Percentiles rank a stretch among this genome's conserved stretches.
These are phyloP conservation scores for Vigna mungo DNA, from an alignment of 306 rosid genomes.

Conservation along the genomic window DNA sequence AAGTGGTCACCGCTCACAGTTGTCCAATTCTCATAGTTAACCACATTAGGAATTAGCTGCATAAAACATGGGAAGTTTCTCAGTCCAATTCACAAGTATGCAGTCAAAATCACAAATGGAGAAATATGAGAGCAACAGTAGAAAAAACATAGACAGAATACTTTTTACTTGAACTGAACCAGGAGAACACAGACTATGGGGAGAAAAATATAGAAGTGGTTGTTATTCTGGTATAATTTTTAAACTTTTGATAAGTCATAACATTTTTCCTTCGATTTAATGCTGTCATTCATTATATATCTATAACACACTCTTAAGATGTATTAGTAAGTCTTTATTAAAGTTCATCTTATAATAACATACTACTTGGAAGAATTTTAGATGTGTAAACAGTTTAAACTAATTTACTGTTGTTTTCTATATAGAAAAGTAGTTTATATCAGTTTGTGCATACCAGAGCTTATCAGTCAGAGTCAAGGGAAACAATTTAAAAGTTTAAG, in stretches of 20 bases:
- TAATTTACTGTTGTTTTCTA: background rate
- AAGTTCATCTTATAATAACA: background rate
- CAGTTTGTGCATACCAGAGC: constrained; percentile 3
- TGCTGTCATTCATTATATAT: background rate
- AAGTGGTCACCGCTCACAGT: constrained; percentile 69
- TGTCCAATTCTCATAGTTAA: constrained; percentile 83
- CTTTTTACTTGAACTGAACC: background rate
- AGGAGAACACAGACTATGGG: too few relatives aligned
- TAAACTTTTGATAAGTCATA: background rate
- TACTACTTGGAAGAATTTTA: background rate
- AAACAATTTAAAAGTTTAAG: background rate
- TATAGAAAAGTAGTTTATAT: background rate
- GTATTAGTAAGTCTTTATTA: background rate
- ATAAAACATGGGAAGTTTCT: constrained; percentile 33
- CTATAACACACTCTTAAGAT: background rate
- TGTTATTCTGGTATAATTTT: background rate
- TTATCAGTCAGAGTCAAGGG: background rate
- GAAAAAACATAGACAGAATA: background rate
- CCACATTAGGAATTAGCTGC: constrained; percentile 79
- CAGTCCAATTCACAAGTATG: background rate
- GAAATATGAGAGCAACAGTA: background rate
- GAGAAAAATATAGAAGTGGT: too few relatives aligned
- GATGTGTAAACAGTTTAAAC: background rate
- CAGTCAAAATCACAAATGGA: background rate
- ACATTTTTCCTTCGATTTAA: background rate